Conservation (phyloP, 2,329 filamentous ascomycete genomes). For the Xylogone sp. region DNA sequence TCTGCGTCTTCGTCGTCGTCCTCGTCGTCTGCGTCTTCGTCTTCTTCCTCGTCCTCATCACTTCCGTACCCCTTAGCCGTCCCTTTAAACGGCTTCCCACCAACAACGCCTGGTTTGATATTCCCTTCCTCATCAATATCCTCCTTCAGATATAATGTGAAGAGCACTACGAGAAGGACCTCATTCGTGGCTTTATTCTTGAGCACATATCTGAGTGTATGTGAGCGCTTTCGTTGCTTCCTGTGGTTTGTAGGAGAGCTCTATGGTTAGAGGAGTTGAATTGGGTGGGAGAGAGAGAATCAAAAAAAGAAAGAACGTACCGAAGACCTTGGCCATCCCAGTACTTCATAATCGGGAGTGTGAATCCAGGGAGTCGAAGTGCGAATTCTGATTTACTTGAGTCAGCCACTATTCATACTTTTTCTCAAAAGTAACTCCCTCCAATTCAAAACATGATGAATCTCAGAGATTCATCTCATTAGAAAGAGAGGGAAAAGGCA, state of each 20-base stretch:
- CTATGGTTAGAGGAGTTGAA: slow-evolving; percentile 15
- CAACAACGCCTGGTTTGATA: slow-evolving; percentile 37
- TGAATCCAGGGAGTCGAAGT: slow-evolving; percentile 68
- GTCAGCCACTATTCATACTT: background rate
- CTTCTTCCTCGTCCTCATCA: slow-evolving; percentile 6
- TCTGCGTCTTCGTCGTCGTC: no score
- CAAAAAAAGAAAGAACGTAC: slow-evolving; percentile 42
- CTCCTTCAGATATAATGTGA: slow-evolving; percentile 70
- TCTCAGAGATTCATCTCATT: background rate
- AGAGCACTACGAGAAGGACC: slow-evolving; percentile 76
- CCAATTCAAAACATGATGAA: slow-evolving; percentile 1
- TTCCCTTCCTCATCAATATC: slow-evolving; percentile 57
- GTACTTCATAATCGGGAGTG: slow-evolving; percentile 69
- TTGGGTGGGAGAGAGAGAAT: slow-evolving; percentile 4
- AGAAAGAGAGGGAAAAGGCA: background rate
- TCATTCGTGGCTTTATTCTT: slow-evolving; percentile 73
- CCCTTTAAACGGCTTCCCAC: slow-evolving; percentile 21
- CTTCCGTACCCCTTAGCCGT: slow-evolving; percentile 8
- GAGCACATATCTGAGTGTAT: slow-evolving; percentile 86
- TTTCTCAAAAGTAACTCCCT: no score
- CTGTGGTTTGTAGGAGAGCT: slow-evolving; percentile 20
- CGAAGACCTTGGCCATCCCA: slow-evolving; percentile 76
- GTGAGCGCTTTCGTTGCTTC: slow-evolving; percentile 54
- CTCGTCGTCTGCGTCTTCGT: no score
- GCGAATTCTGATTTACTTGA: slow-evolving; percentile 63